phyloP scores from a whole-genome alignment of 2,329 filamentous ascomycete species.

The Corinectria fuckeliana region DNA sequence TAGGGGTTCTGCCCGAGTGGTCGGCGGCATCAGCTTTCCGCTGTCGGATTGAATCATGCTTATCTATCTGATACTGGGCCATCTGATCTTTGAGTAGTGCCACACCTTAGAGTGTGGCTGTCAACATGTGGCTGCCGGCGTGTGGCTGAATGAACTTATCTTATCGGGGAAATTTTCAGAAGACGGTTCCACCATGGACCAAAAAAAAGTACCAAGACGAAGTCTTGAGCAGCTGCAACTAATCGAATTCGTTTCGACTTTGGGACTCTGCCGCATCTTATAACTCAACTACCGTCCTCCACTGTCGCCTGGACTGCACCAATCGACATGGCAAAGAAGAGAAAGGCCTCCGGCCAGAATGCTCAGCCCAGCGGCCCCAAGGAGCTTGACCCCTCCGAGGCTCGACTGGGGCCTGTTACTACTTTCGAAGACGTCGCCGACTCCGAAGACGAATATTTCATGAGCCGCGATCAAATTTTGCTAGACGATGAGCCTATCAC shows the following conservation, averaged over 20 bases:
- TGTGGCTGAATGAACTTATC: constrained; percentile 11
- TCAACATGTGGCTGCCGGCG: not conserved
- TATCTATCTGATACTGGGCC: not conserved
- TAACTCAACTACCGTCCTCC: not conserved
- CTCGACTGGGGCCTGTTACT: constrained; percentile 65
- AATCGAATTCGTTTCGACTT: not conserved
- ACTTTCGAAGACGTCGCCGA: constrained; percentile 87
- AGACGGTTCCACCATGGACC: constrained; percentile 1
- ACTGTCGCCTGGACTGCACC: not conserved
- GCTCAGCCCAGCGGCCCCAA: constrained; percentile 57
- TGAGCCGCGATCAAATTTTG: constrained; percentile 84
- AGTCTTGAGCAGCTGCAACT: not conserved
- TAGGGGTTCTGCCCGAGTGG: not conserved
- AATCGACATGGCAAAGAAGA: constrained; percentile 65
- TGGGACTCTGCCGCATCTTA: not conserved
- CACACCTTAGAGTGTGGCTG: not conserved
- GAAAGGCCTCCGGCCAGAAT: constrained; percentile 68
- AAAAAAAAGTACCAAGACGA: constrained; percentile 13
- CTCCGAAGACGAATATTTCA: constrained; percentile 92
- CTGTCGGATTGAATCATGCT: not conserved
- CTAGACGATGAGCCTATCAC: constrained; percentile 81
- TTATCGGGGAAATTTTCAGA: constrained; percentile 20
- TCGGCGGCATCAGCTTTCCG: not conserved
- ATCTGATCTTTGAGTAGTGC: not conserved
- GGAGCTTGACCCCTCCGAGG: constrained; percentile 62